These are phyloP conservation scores for Alternaria alternata DNA, from an alignment of 2,329 filamentous ascomycete species.

Conservation along the genomic window DNA sequence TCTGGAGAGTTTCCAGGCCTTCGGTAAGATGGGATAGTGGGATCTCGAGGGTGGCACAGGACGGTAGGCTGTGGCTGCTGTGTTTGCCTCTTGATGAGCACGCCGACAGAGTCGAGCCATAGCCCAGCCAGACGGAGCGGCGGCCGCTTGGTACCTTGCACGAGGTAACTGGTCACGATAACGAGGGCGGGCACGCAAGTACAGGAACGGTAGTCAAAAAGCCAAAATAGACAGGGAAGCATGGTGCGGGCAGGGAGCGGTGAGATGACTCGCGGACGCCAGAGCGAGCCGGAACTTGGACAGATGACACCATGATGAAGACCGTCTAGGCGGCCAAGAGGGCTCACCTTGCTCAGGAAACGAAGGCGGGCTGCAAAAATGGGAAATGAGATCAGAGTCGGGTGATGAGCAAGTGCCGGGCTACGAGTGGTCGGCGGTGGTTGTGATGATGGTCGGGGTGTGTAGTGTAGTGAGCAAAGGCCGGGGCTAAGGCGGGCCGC, in stretches of 20 bases:
- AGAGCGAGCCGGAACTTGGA: conserved; percentile 38
- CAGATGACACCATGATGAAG: conserved; percentile 45
- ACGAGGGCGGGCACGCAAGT: conserved; percentile 35
- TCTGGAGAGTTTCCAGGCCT: conserved; percentile 20
- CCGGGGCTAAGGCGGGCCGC: conserved; percentile 6
- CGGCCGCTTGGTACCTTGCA: conserved; percentile 36
- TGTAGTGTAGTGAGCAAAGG: neutral
- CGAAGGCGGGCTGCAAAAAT: conserved; percentile 16
- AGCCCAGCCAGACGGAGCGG: conserved; percentile 29
- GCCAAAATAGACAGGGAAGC: conserved; percentile 34
- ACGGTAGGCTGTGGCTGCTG: conserved; percentile 38
- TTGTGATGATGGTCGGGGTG: conserved; percentile 9
- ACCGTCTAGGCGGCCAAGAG: conserved; percentile 24
- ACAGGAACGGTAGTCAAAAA: conserved; percentile 22
- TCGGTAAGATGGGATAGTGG: conserved; percentile 30
- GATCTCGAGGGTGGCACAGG: conserved; percentile 34
- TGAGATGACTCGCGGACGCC: conserved; percentile 49
- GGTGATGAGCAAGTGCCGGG: conserved; percentile 33
- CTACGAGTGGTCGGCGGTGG: conserved; percentile 17
- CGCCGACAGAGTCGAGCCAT: conserved; percentile 29
- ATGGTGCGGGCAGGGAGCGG: conserved; percentile 36
- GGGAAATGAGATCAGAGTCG: conserved; percentile 32
- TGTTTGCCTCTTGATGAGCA: conserved; percentile 37
- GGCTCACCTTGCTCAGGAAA: conserved; percentile 30
- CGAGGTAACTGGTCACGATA: conserved; percentile 41